Evolutionary conservation across 768 basidiomycete species (phyloP), one percentile per base, ranked within the genome.

Genomic region (Tylopilus plumbeoviolaceoides): DNA sequence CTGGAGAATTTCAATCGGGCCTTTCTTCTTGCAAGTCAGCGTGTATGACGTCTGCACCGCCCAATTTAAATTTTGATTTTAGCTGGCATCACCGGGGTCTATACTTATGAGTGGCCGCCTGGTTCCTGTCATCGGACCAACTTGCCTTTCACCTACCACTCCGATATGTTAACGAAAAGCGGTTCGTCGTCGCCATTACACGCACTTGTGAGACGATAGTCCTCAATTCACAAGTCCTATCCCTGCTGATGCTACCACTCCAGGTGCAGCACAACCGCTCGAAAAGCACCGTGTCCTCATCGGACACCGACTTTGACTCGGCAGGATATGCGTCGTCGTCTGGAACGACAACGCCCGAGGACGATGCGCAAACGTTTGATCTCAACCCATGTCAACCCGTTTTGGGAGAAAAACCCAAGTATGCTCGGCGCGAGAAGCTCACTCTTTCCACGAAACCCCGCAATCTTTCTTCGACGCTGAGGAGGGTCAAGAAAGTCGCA

Each of bases 331-430:
- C 55, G 0, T 67, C 65, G 42, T 67, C 67, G 41, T 69, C 66
- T 45, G 66, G 65, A 21, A 60, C 65, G 61, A 67, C 66, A 43
- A 67, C 66, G 12, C 65, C 66, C 39, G 68, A 69, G 55, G 65
- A 69, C 18, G 68, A 69, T 1, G 48, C 56, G 2, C 30, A 62
- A 43, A 55, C 35, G 7, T 69, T 66, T 44, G 40, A 65, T 33
- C 60, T 69, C 0, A 56, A 60, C 18, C 39, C 44, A 23, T 33
- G 63, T 15, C 47, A 33, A 28, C 35, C 15, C 14, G 46, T 42
- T 33, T 41, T 60, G 20, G 23, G 36, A 20, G 50, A 51, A 39
- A 59, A 54, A 39, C 14, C 50, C 28, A 56, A 39, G 42, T 5
- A 8, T 11, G 20, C 15, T 15, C 17, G 21, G 5, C 38, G 17